A percentile compares a stretch with the other conserved stretches of the same genome.
Evolutionary conservation across 1,284 basidiomycete species (phyloP).

Genomic region (Cryptococcus wingfieldii): DNA sequence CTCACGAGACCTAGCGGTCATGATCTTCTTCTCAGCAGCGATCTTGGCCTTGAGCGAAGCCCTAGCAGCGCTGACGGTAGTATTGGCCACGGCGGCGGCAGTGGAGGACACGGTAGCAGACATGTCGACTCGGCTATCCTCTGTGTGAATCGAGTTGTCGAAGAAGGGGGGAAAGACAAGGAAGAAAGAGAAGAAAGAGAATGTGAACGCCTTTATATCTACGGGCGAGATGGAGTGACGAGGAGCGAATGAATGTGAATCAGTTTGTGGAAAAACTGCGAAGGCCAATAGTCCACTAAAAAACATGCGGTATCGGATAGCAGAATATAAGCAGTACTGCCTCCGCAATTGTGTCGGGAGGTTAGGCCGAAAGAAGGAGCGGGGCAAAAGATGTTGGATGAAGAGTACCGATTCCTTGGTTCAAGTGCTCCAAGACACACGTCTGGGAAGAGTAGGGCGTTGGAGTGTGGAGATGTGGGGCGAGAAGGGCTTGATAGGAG

Average conservation of each 20-base stretch:
- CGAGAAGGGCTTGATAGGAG: too few relatives aligned
- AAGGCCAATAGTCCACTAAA: too few relatives aligned
- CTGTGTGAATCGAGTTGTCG: too few relatives aligned
- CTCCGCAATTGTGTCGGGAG: neutral
- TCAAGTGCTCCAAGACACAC: too few relatives aligned
- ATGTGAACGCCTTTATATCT: too few relatives aligned
- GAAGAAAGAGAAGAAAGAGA: neutral
- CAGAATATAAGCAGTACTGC: neutral
- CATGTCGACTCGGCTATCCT: neutral
- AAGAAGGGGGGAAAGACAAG: neutral
- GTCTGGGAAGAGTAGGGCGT: too few relatives aligned
- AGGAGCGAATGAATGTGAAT: too few relatives aligned
- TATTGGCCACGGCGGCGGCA: neutral
- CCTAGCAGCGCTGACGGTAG: neutral
- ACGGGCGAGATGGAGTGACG: too few relatives aligned
- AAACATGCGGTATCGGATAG: neutral
- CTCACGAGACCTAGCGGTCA: neutral
- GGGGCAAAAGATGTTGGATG: neutral
- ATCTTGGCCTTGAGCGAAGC: neutral
- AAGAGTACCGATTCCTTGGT: too few relatives aligned
- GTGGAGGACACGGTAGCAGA: neutral
- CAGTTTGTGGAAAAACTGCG: too few relatives aligned
- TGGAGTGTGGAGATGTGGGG: too few relatives aligned
- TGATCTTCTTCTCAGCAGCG: neutral
- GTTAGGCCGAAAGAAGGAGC: neutral